Base-by-base conservation (phyloP, 1,284 basidiomycete species). In the Mrakiaceae sp. region DNA sequence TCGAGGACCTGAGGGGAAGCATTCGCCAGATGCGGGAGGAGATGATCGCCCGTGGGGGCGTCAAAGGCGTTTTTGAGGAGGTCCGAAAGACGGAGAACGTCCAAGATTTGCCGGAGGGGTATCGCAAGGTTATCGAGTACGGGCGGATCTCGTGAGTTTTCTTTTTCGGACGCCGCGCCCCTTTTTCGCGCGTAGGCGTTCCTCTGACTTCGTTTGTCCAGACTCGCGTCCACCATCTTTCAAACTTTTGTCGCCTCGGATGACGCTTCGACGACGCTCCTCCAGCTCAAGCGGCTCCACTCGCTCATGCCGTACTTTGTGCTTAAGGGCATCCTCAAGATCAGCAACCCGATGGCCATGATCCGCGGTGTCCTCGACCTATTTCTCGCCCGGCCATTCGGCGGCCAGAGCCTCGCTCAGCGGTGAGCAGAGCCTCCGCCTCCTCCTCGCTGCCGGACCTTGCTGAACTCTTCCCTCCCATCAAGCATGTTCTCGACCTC, bases 271-370 rank as follows among this genome's bases (percentile, higher is more conserved):
- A 89, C 96, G 70, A 87, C 85, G 10, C 87, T 98, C 69, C 82
- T 88, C 1, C 83, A 85, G 68, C 78, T 99, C 68, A 98, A 98
- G 78, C 84, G 94, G 53, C 84, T 97, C 63, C 96, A 99, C 73
- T 90, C 90, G 1, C 79, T 97, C 66, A 97, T 98, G 91, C 95
- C 95, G 3, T 99, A 99, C 77, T 92, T 98, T 73, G 85, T 98
- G 79, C 83, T 98, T 67, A 95, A 93, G 74, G 83, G 90, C 5
- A 88, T 93, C 16, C 78, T 99, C 68, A 88, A 85, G 74, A 89
- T 99, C 69, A 95, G 90, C 64, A 99, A 98, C 75, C 95, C 95
- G 0, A 87, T 98, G 69, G 84, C 85, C 12, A 98, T 98, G 95
- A 93, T 98, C 70, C 83, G 95, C 69, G 83, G 84, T 75, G 66